Percentiles rank a stretch among this genome's conserved stretches.
phyloP scores from a whole-genome alignment of 768 basidiomycete genomes.

The Pluteus cervinus region DNA sequence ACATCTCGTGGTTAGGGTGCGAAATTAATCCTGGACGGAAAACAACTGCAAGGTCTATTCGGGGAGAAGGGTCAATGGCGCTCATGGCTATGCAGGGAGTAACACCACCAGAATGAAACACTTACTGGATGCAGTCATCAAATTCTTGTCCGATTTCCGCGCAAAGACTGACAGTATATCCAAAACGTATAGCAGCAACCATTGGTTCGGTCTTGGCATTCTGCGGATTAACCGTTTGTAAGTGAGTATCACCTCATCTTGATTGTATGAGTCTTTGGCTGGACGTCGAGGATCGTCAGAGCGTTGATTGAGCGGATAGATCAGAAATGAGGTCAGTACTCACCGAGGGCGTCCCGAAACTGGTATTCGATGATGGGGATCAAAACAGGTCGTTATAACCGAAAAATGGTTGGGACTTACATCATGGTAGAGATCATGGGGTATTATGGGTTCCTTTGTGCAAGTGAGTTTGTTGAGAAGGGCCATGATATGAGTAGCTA shows the following conservation, averaged over 20 bases:
- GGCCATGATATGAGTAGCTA: slow-evolving; percentile 13
- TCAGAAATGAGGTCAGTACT: slow-evolving; percentile 14
- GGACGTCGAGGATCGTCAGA: slow-evolving; percentile 9
- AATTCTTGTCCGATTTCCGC: slow-evolving; percentile 83
- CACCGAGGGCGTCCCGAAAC: slow-evolving; percentile 80
- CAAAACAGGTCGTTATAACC: slow-evolving; percentile 9
- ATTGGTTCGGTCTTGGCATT: slow-evolving; percentile 88
- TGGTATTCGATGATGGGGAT: slow-evolving; percentile 23
- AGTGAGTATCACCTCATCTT: slow-evolving; percentile 65
- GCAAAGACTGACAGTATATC: slow-evolving; percentile 95
- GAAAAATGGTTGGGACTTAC: slow-evolving; percentile 41
- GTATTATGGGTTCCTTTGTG: slow-evolving; percentile 88
- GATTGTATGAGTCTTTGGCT: slow-evolving; percentile 66
- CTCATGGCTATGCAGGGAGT: background rate
- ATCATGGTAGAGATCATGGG: slow-evolving; percentile 80
- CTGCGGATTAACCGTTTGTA: slow-evolving; percentile 82
- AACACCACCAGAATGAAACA: slow-evolving; percentile 10
- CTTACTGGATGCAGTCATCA: slow-evolving; percentile 94
- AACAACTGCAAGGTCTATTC: slow-evolving; percentile 87
- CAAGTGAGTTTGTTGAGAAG: slow-evolving; percentile 6
- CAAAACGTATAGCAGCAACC: slow-evolving; percentile 94
- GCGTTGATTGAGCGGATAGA: slow-evolving; percentile 7
- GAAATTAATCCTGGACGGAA: slow-evolving; percentile 95
- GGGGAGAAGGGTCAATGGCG: too few species aligned
- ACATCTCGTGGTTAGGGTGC: slow-evolving; percentile 82